phyloP scores from a whole-genome alignment of 768 basidiomycete species.

The Hericium erinaceus region DNA sequence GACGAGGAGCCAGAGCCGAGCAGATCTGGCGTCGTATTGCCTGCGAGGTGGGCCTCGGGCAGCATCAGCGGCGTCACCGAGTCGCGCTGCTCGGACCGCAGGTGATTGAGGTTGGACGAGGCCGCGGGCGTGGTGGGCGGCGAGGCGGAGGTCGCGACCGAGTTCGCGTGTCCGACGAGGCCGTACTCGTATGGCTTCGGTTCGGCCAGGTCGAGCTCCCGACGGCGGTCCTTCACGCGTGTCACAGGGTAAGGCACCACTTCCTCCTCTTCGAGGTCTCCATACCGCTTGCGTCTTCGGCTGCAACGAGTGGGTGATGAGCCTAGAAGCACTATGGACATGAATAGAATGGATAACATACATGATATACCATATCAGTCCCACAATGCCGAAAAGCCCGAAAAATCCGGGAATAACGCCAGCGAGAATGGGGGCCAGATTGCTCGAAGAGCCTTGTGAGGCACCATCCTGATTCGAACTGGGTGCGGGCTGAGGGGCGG shows the following conservation, averaged over 20 bases:
- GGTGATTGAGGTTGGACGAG: neutral
- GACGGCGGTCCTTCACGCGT: slow-evolving; percentile 6
- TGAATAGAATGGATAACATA: neutral
- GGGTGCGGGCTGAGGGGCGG: neutral
- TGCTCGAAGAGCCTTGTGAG: neutral
- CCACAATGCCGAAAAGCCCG: slow-evolving; percentile 2
- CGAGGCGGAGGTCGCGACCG: neutral
- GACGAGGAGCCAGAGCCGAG: neutral
- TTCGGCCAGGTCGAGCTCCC: slow-evolving; percentile 6
- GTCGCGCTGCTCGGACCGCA: slow-evolving; percentile 2
- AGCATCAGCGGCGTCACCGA: neutral
- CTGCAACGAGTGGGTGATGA: neutral
- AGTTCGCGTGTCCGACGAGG: slow-evolving; percentile 7
- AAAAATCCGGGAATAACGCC: slow-evolving; percentile 10
- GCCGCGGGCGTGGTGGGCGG: slow-evolving; percentile 1
- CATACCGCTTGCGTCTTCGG: slow-evolving; percentile 1
- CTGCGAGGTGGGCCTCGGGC: neutral
- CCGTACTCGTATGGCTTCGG: slow-evolving; percentile 13
- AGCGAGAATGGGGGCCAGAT: slow-evolving; percentile 5
- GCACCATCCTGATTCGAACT: neutral
- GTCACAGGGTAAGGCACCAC: slow-evolving; percentile 12
- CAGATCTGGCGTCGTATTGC: neutral
- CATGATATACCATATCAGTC: slow-evolving; percentile 8
- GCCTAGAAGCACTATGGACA: neutral
- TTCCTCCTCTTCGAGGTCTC: slow-evolving; percentile 6